These are phyloP conservation scores for Aspergillus leporis DNA, from an alignment of 495 filamentous ascomycete genomes.

Conservation along the genomic window DNA sequence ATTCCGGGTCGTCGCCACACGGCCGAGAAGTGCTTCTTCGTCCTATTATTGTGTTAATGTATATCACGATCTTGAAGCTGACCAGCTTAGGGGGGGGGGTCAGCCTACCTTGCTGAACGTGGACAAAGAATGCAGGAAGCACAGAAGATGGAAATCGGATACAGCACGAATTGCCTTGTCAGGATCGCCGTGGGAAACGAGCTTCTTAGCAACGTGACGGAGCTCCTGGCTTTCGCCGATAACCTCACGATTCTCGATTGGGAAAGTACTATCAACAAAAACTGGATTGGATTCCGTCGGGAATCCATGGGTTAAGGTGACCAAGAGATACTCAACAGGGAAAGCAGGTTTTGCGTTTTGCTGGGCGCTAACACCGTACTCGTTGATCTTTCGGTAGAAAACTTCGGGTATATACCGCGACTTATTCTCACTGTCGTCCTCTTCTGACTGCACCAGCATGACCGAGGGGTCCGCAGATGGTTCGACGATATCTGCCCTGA, in stretches of 20 bases:
- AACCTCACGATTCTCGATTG: constrained; percentile 85
- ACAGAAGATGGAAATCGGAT: constrained; percentile 92
- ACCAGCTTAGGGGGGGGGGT: not conserved
- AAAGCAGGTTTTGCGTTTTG: constrained; percentile 96
- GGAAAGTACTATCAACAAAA: constrained; percentile 72
- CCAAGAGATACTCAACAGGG: constrained; percentile 92
- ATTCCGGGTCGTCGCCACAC: constrained; percentile 76
- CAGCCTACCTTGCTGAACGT: constrained; percentile 76
- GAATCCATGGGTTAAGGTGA: constrained; percentile 96
- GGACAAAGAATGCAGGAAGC: constrained; percentile 77
- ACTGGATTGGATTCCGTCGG: constrained; percentile 73
- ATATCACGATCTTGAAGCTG: not conserved
- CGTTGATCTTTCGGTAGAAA: constrained; percentile 93
- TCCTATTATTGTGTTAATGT: constrained; percentile 57
- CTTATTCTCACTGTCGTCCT: constrained; percentile 67
- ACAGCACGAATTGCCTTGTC: constrained; percentile 65
- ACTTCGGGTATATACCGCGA: constrained; percentile 95
- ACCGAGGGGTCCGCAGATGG: constrained; percentile 88
- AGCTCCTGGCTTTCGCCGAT: constrained; percentile 82
- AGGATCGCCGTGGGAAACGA: constrained; percentile 60
- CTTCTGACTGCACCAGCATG: constrained; percentile 93
- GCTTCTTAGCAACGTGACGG: constrained; percentile 57
- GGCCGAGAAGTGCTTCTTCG: constrained; percentile 84
- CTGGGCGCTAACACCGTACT: constrained; percentile 93
- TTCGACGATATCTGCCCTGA: constrained; percentile 90